Evolutionary conservation across 352 stramenopile species (phyloP).

Genomic region (Pythium rishiriense): DNA sequence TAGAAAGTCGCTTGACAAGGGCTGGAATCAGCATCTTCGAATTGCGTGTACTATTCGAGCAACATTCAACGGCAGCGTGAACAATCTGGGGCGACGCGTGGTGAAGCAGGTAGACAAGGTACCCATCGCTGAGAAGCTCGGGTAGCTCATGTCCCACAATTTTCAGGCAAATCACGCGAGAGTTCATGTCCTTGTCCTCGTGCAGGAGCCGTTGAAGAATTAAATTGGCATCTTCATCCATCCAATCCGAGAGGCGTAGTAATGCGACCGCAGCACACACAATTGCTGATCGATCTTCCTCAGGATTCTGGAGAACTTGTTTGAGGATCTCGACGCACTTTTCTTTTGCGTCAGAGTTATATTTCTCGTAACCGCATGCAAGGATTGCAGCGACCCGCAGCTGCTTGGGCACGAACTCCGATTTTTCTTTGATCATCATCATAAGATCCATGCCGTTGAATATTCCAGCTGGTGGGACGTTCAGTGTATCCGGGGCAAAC

Average conservation of each 20-base stretch:
- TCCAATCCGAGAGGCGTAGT: slow-evolving; percentile 78
- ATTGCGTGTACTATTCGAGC: slow-evolving; percentile 68
- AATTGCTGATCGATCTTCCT: slow-evolving; percentile 68
- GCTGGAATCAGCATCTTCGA: slow-evolving; percentile 85
- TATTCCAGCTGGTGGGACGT: slow-evolving; percentile 52
- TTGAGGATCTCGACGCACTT: slow-evolving; percentile 67
- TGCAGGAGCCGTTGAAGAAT: slow-evolving; percentile 79
- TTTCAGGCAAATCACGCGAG: slow-evolving; percentile 76
- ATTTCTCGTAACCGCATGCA: slow-evolving; percentile 74
- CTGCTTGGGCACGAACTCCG: slow-evolving; percentile 48
- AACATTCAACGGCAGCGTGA: slow-evolving; percentile 79
- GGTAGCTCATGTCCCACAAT: slow-evolving; percentile 82
- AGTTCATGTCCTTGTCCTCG: slow-evolving; percentile 70
- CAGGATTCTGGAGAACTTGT: slow-evolving; percentile 50
- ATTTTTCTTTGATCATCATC: slow-evolving; percentile 82
- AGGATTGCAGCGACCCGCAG: slow-evolving; percentile 75
- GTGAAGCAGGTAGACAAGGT: slow-evolving; percentile 83
- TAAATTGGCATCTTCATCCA: slow-evolving; percentile 83
- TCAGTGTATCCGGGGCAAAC: slow-evolving; percentile 47
- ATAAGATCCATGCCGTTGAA: slow-evolving; percentile 86
- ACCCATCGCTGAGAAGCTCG: slow-evolving; percentile 80
- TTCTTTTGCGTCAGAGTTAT: slow-evolving; percentile 50
- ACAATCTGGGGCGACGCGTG: slow-evolving; percentile 71
- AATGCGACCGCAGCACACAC: slow-evolving; percentile 78
- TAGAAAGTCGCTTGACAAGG: slow-evolving; percentile 75